These are phyloP conservation scores for Hyaloscypha finlandica DNA, from an alignment of 495 filamentous ascomycete genomes.

Conservation along the genomic window DNA sequence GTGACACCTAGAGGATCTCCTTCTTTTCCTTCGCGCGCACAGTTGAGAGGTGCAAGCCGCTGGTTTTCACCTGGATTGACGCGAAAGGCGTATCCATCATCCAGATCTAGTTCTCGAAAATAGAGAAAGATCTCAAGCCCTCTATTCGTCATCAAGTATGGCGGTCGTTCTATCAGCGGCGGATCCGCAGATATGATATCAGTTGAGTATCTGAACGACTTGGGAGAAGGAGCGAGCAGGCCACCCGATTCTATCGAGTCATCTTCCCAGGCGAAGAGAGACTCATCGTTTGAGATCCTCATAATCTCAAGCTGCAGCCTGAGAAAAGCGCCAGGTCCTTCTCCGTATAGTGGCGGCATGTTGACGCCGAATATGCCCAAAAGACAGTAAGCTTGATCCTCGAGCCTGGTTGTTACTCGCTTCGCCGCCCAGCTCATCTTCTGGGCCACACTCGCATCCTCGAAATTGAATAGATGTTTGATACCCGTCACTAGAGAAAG, in stretches of 20 bases:
- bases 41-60: not conserved
- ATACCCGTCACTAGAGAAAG: slow-evolving; percentile 3
- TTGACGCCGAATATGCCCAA: slow-evolving; percentile 17
- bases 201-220: not conserved
- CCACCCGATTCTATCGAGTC: not conserved
- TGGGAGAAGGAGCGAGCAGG: not conserved
- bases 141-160: not conserved
- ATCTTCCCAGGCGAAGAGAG: slow-evolving; percentile 32
- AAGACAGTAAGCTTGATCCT: slow-evolving; percentile 17
- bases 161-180: not conserved
- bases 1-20: no score
- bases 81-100: not conserved
- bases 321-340: slow-evolving; percentile 28
- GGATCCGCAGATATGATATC: not conserved
- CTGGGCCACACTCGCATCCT: slow-evolving; percentile 9
- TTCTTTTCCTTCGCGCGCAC: not conserved
- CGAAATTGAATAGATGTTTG: not conserved
- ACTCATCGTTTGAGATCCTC: slow-evolving; percentile 26
- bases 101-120: no score
- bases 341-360: slow-evolving; percentile 23
- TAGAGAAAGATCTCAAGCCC: not conserved
- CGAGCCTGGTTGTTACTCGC: slow-evolving; percentile 25
- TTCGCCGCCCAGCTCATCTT: slow-evolving; percentile 34
- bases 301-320: slow-evolving; percentile 26
- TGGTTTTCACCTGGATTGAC: not conserved